Evolutionary conservation across 495 filamentous ascomycete species (phyloP).

Genomic region (Penicillium riverlandense): DNA sequence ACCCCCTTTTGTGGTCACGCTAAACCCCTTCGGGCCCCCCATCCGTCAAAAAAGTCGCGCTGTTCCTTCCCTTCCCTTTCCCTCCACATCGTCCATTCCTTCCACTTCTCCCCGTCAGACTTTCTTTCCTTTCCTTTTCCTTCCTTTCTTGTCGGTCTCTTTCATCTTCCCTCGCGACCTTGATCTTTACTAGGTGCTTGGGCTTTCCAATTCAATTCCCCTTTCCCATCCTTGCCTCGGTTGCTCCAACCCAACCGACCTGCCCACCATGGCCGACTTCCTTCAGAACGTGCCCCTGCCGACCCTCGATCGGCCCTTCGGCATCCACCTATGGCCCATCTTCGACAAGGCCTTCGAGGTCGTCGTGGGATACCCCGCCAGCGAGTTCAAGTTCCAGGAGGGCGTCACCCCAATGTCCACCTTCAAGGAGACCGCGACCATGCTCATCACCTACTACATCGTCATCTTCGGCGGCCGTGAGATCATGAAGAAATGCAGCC

Average conservation of each 20-base stretch:
- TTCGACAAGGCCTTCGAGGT: conserved; percentile 77
- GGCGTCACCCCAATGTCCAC: conserved; percentile 56
- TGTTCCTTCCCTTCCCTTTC: conserved; percentile 10
- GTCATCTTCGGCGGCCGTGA: conserved; percentile 61
- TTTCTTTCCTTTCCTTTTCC: conserved; percentile 20
- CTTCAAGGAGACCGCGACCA: conserved; percentile 45
- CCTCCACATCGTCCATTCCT: conserved; percentile 16
- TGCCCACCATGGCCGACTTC: conserved; percentile 34
- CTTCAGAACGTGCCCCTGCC: conserved; percentile 63
- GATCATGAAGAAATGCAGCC: conserved; percentile 52
- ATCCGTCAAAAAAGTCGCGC: conserved; percentile 26
- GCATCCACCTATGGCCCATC: conserved; percentile 86
- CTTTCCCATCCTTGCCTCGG: no score
- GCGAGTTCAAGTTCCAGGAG: conserved; percentile 52
- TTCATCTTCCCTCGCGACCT: conserved; percentile 1
- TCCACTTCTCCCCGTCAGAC: conserved; percentile 9
- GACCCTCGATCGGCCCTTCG: conserved; percentile 86
- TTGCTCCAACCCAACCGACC: no score
- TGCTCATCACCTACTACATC: conserved; percentile 57
- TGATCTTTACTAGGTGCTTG: not conserved
- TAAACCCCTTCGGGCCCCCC: conserved; percentile 21
- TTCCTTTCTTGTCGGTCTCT: conserved; percentile 15
- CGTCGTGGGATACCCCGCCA: conserved; percentile 59
- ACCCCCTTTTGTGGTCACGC: conserved; percentile 25
- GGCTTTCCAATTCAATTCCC: no score